Evolutionary conservation across 2,329 filamentous ascomycete genomes (phyloP), one percentile per base, ranked within the genome.

Genomic region (Penicillium sp.): DNA sequence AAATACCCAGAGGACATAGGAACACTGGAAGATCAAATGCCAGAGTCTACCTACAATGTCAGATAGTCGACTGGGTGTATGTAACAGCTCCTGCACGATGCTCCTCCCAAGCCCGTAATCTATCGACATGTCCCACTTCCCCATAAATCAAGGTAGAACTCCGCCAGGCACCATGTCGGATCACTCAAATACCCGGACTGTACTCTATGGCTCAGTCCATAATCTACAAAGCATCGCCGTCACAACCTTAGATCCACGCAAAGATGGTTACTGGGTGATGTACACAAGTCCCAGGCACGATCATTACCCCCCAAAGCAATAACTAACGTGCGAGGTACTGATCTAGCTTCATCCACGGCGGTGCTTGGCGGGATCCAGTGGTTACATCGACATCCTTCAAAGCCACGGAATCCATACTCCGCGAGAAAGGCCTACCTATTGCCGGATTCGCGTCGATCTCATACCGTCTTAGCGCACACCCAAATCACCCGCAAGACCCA

Each of bases 351-450:
- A 72, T 76, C 51, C 74, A 76, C 56, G 74, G 74, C 38, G 74
- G 74, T 47, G 74, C 72, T 56, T 76, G 74, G 69, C 68, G 74
- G 38, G 74, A 76, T 53, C 72, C 73, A 43, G 61, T 57, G 10
- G 62, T 72, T 33, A 69, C 67, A 12, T 61, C 68, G 3, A 48
- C 55, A 7, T 62, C 63, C 1, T 70, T 75, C 53, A 53, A 63
- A 8, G 61, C 64, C 4, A 65, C 72, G 3, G 57, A 68, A 29
- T 58, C 62, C 1, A 53, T 62, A 37, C 63, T 73, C 10, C 63
- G 67, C 24, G 54, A 54, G 19, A 52, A 53, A 2, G 53, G 41
- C 8, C 53, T 57, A 5, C 58, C 60, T n/a, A 69, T 75, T 43
- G 56, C 62, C 3, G 71, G 61, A 9, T 67, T 72, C 53, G 73